These are phyloP conservation scores for Heliamphora exappendiculata DNA, from an alignment of 148 eudicot species.

Conservation along the genomic window DNA sequence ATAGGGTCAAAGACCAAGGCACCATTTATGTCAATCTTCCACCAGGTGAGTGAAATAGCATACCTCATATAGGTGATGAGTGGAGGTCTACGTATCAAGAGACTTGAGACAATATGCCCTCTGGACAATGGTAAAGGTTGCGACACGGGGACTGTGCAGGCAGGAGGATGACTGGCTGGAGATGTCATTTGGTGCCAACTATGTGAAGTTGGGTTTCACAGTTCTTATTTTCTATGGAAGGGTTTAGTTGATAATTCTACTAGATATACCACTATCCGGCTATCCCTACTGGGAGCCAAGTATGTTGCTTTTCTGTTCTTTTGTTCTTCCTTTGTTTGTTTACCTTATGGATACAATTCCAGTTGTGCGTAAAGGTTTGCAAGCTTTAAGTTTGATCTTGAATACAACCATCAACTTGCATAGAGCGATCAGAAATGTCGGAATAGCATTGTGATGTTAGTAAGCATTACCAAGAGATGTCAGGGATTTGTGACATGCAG, in stretches of 20 bases:
- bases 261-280: no score
- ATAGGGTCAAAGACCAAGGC: no score
- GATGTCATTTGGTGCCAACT: not conserved
- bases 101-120: no score
- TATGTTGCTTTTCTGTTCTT: not conserved
- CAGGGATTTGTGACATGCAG: no score
- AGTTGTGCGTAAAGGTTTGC: not conserved
- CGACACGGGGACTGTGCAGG: no score
- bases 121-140: no score
- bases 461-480: not conserved
- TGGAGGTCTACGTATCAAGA: no score
- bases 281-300: not conserved
- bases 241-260: no score
- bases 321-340: not conserved
- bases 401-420: not conserved
- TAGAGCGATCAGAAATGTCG: not conserved
- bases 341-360: not conserved
- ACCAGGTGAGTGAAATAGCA: no score
- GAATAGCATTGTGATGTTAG: not conserved
- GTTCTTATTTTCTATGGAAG: not conserved
- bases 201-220: not conserved
- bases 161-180: not conserved
- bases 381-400: not conserved
- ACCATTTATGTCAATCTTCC: no score
- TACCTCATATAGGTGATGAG: no score